These are phyloP conservation scores for Aphanomyces stellatus DNA, from an alignment of 352 stramenopile genomes.

Conservation along the genomic window DNA sequence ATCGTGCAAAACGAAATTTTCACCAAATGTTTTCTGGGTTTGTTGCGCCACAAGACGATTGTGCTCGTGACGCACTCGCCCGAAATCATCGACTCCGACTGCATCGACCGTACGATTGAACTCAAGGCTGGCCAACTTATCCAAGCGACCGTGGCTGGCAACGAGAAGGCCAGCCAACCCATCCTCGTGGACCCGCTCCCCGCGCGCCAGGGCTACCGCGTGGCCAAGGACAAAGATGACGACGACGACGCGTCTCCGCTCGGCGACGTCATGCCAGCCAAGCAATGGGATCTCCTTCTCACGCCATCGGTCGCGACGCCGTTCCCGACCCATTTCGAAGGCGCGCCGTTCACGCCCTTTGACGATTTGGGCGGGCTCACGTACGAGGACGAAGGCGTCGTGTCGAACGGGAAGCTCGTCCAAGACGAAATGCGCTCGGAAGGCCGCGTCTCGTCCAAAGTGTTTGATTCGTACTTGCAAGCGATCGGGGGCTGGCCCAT, in stretches of 20 bases:
- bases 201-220: not conserved
- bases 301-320: not conserved
- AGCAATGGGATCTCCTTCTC: not conserved
- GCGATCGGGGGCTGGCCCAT: slow-evolving; percentile 11
- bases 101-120: slow-evolving; percentile 33
- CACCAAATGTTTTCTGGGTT: slow-evolving; percentile 53
- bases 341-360: not conserved
- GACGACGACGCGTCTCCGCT: not conserved
- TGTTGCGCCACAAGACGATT: slow-evolving; percentile 45
- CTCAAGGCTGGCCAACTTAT: slow-evolving; percentile 29
- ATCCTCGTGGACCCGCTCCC: not conserved
- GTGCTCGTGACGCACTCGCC: slow-evolving; percentile 74
- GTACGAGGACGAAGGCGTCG: slow-evolving; percentile 1
- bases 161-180: not conserved
- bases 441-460: slow-evolving; percentile 28
- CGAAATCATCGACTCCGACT: slow-evolving; percentile 36
- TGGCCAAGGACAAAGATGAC: not conserved
- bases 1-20: slow-evolving; percentile 86
- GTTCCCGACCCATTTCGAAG: not conserved
- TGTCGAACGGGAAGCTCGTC: not conserved
- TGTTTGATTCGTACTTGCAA: slow-evolving; percentile 43
- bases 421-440: slow-evolving; percentile 15
- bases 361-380: not conserved
- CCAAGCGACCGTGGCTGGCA: not conserved
- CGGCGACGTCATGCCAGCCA: not conserved